phyloP scores from a whole-genome alignment of 2,329 filamentous ascomycete genomes.

The Microcyclospora pomicola region DNA sequence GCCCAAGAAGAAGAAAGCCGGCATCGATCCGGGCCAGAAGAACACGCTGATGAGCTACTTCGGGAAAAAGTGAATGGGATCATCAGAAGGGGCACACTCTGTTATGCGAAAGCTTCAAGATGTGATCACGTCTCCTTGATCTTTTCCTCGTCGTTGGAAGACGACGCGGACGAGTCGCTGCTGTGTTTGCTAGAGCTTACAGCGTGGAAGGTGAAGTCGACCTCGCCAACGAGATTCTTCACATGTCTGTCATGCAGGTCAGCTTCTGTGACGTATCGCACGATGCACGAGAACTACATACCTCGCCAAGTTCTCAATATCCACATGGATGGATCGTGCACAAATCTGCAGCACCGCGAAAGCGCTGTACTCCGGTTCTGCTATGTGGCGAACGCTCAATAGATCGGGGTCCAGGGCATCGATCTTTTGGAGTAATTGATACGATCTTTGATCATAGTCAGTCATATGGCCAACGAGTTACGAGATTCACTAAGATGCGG shows the following conservation, averaged over 20 bases:
- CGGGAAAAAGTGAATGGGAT: slow-evolving; percentile 19
- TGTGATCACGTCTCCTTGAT: neutral
- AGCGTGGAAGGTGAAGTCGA: slow-evolving; percentile 54
- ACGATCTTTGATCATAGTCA: slow-evolving; percentile 24
- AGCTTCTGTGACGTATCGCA: slow-evolving; percentile 47
- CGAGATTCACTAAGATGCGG: no score
- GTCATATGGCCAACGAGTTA: no score
- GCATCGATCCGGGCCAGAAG: slow-evolving; percentile 29
- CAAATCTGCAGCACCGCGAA: slow-evolving; percentile 62
- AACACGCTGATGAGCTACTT: slow-evolving; percentile 46
- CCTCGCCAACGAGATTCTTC: slow-evolving; percentile 51
- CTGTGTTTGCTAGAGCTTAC: slow-evolving; percentile 24
- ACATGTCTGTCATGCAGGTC: slow-evolving; percentile 28
- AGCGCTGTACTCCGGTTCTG: slow-evolving; percentile 57
- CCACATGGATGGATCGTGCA: slow-evolving; percentile 51
- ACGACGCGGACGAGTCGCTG: slow-evolving; percentile 1
- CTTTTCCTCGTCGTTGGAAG: slow-evolving; percentile 1
- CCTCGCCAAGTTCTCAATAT: slow-evolving; percentile 46
- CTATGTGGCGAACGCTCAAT: slow-evolving; percentile 48
- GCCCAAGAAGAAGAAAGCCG: slow-evolving; percentile 23
- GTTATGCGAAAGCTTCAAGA: no score
- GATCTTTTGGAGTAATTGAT: slow-evolving; percentile 44
- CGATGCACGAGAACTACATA: slow-evolving; percentile 36
- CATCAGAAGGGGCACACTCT: no score
- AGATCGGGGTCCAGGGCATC: slow-evolving; percentile 46